Evolutionary conservation across 169 alveolate genomes (phyloP), one percentile per base, ranked within the genome.

Genomic region (Cytauxzoon felis): DNA sequence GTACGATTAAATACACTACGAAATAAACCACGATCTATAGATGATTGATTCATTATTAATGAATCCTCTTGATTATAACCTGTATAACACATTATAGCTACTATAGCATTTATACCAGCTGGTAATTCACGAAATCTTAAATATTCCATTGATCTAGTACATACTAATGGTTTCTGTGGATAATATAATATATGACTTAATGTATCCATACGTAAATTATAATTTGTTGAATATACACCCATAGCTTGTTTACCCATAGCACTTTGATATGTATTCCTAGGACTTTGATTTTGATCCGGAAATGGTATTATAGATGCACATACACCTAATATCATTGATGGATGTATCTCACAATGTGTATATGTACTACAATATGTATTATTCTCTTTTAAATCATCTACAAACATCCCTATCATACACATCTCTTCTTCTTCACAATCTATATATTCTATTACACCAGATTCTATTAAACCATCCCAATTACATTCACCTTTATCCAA

Each of bases 211-310:
- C 99, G 91, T 29, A 96, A 91, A 79, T 96, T 94, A 88, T 94
- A 97, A 82, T 96, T 96, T 16, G 98, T 92, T n/a, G 98, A 94
- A 78, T 97, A 97, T 38, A 98, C 97, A 1, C 99, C 99, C 96
- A 98, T 95, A 16, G 99, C 99, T 87, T 98, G 98, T 82, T 98
- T 98, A 3, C 99, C 99, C 99, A 98, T 98, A 33, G 99, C 99
- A 67, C 98, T 92, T 85, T 98, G 98, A 79, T 96, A 97, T 0
- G 98, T 95, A 81, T 98, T 98, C 81, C 99, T 92, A 0, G 99
- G 99, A 19, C 98, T 92, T 91, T 97, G 98, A 86, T 98, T 98
- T 87, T 98, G 99, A 83, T 98, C 99, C 8, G 99, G 99, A 80
- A 97, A 98, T 13, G 99, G 99, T 49, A 98, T 98, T 45, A 98